Conservation (phyloP, 768 basidiomycete genomes). For the Hygrocybe coccinea region DNA sequence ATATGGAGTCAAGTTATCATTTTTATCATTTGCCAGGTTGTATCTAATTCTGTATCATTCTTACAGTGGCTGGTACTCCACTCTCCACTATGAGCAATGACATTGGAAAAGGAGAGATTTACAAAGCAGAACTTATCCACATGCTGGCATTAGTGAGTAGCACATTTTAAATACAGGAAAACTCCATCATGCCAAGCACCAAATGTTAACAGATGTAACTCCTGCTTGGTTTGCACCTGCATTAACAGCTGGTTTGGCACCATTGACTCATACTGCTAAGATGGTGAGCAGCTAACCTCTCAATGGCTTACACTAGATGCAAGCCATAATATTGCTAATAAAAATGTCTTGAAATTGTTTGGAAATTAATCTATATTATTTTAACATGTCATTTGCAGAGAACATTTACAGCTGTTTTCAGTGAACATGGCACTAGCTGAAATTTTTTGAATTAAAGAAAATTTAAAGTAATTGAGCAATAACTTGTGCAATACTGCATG, state of each 20-base stretch:
- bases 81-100: background rate
- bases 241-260: constrained; percentile 2
- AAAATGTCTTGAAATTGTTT: no score
- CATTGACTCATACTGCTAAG: background rate
- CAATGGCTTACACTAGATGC: background rate
- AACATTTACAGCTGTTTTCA: no score
- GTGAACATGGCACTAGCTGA: no score
- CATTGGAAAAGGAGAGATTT: background rate
- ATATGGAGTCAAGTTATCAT: background rate
- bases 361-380: no score
- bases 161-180: background rate
- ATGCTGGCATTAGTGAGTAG: background rate
- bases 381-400: no score
- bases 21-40: background rate
- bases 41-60: background rate
- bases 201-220: background rate
- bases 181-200: background rate
- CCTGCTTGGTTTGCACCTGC: constrained; percentile 1
- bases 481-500: no score
- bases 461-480: no score
- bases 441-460: no score
- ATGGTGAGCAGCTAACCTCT: background rate
- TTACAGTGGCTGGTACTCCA: background rate
- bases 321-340: no score
- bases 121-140: constrained; percentile 3